Base-by-base conservation (phyloP, 306 rosid species). In the Aeschynomene evenia region DNA sequence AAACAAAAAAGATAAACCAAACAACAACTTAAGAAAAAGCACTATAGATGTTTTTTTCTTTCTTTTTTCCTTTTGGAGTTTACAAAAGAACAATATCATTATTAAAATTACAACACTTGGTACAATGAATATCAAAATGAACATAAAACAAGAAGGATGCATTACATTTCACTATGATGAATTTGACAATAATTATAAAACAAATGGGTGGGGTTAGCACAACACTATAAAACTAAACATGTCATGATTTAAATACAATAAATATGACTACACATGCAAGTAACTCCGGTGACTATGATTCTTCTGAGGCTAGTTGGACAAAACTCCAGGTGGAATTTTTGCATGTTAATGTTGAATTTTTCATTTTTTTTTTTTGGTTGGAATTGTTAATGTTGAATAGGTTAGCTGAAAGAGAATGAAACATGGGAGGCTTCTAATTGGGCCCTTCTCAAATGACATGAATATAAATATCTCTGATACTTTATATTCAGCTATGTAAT, bases 161-260 rank as follows among this genome's bases (percentile, higher is more conserved):
- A 72, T 53, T 29, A 53, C 68, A 28, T 80, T 68, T 73, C 82
- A 78, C 69, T 80, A 43, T 52, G 69, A 85, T 81, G 68, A 76
- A 68, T 56, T 72, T 34, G 66, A 72, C 73, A 81, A 76, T 58
- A 83, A 76, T 52, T 8, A 74, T 67, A 46, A 73, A 83, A 79
- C 63, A 80, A 81, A 64, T 76, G 89, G 90, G 89, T 78, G 49
- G 49, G 56, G 71, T 82, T 60, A 55, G 73, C 82, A 79, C 63
- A 29, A 63, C 75, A 73, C 43, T 73, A 67, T 72, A 57, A 26
- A 59, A 76, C 83, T 68, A 19, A 73, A 63, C 70, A 59, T 46
- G 73, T 34, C 70, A 74, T 50, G 55, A 72, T 74, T 34, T 15
- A 74, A 80, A 77, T 37, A 50, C 4, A n/a, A 77, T 31, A 59